These are phyloP conservation scores for Lachancea mirantina DNA, from an alignment of 805 yeast species.

Conservation along the genomic window DNA sequence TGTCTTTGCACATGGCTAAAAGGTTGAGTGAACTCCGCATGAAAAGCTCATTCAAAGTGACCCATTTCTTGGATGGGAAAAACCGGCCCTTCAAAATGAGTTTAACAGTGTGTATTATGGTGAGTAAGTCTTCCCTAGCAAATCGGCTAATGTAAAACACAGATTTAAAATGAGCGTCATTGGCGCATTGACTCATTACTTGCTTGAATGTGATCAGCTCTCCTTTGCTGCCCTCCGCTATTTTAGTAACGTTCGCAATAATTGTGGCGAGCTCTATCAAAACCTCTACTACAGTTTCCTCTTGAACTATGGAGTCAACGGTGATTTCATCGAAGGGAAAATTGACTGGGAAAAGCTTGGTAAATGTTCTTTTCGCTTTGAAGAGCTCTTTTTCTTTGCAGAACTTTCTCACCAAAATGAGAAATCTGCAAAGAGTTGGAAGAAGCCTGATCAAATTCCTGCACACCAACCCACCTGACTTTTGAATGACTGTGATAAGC, in stretches of 20 bases:
- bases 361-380: constrained; percentile 56
- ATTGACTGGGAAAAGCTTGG: constrained; percentile 58
- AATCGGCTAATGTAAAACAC: constrained; percentile 37
- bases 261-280: constrained; percentile 61
- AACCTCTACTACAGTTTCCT: constrained; percentile 62
- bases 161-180: constrained; percentile 37
- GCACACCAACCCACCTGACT: constrained; percentile 37
- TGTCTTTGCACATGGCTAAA: constrained; percentile 46
- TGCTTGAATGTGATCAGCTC: constrained; percentile 38
- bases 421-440: constrained; percentile 46
- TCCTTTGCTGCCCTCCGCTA: constrained; percentile 37
- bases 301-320: constrained; percentile 67
- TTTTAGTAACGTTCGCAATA: constrained; percentile 48
- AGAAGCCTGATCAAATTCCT: constrained; percentile 45
- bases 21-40: constrained; percentile 49
- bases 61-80: constrained; percentile 68
- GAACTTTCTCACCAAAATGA: constrained; percentile 46
- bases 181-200: constrained; percentile 33
- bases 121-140: constrained; percentile 34
- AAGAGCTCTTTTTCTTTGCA: constrained; percentile 36
- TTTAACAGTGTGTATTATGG: constrained; percentile 43
- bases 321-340: constrained; percentile 60
- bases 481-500: constrained; percentile 42
- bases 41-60: constrained; percentile 54
- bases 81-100: constrained; percentile 46